Evolutionary conservation across 2,329 filamentous ascomycete genomes (phyloP), one percentile per base, ranked within the genome.

Genomic region (Phoma sp.): DNA sequence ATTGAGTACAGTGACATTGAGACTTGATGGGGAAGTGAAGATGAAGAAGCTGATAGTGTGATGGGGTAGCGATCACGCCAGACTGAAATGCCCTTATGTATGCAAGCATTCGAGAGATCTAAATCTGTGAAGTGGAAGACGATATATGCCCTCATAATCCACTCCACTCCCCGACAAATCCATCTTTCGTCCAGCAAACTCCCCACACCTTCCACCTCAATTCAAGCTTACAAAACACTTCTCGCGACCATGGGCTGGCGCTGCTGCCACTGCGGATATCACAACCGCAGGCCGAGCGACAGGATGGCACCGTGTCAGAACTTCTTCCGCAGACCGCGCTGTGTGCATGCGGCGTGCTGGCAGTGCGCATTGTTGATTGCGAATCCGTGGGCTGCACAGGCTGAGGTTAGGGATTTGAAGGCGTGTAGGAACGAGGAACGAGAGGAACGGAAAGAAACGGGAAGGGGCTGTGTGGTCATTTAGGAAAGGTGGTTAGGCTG

Each of bases 231-330:
- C 17, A 17, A 17, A 1, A 27, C 10, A 29, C 27, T 29, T 29
- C 27, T 10, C 12, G 15, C 13, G 2, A 22, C 7, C 12, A 57
- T 52, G 53, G 38, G 43, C 38, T 57, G 48, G 54, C 49, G 44
- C 37, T 56, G 54, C 43, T 47, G 44, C 29, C 27, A 17, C 33
- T 52, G 54, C 33, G 15, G 10, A 4, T 36, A 51, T 33, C 29
- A 43, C 32, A 56, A 56, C 22, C 47, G 37, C n/a, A 43, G 36
- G 3, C 25, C 43, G 8, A 38, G 31, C 43, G 47, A 45, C 4
- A 12, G 32, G n/a, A 32, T 15, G 13, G 33, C 40, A 0, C 51
- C 51, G 13, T 49, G 51, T n/a, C 51, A 49, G 40, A 55, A 49
- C 12, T 24, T 31, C 40, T 29, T 38, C 29, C 33, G n/a, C 2